Evolutionary conservation across 1,284 basidiomycete species (phyloP), one percentile per base, ranked within the genome.

Genomic region (Serendipita sp.): DNA sequence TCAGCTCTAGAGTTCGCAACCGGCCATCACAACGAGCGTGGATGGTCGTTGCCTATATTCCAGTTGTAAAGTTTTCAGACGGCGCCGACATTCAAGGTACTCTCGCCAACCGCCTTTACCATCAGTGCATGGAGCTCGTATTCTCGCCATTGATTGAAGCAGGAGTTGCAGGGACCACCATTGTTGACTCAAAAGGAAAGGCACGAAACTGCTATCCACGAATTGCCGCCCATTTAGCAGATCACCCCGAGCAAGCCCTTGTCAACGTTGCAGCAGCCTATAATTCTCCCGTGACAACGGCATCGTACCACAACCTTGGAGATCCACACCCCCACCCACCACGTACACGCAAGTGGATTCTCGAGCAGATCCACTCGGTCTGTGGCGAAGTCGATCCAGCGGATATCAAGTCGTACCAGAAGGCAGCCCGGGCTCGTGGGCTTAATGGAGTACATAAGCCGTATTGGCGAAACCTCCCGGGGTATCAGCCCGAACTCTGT

Each of bases 201-300:
- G 58, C 72, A 3, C 71, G 74, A 0, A 63, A 38, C 0, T 67
- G 74, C 3, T 72, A 66, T 61, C 74, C 74, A 0, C 76, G 70
- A 72, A 78, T 79, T 3, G 73, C 74, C 0, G 74, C 74, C 0
- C 76, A 77, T 63, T 67, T 77, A 15, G 73, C 74, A 4, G 76
- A 79, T 65, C 74, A 76, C 62, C 77, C 76, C 0, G 76, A 80
- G 64, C 78, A 78, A 60, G 69, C 66, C 8, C 64, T 72, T 22
- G 65, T 70, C 58, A 60, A 38, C 12, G 22, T 35, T 13, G 58
- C 10, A 38, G 8, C 22, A 13, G 26, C 17, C 13, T 13, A 44
- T 12, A 44, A 12, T 17, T 44, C 42, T 17, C 42, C 42, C 13
- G 42, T 44, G 42, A 44, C 42, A 44, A 12, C 17, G 12, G 42